These are phyloP conservation scores for Exophiala lecanii-corni DNA, from an alignment of 2,329 filamentous ascomycete species.

Conservation along the genomic window DNA sequence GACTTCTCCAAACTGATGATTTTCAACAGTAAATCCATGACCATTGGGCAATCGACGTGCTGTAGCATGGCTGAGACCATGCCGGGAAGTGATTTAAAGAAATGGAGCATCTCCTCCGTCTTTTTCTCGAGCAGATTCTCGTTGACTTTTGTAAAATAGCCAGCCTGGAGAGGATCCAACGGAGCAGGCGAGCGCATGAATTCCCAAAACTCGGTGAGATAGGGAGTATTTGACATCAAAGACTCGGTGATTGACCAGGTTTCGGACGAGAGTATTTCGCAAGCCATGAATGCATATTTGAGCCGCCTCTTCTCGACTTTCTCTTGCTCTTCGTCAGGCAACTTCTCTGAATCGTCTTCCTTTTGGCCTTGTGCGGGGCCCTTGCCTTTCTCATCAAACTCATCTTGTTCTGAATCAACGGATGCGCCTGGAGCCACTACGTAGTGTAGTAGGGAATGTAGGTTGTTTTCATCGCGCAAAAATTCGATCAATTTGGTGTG, in stretches of 20 bases:
- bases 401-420: slow-evolving; percentile 48
- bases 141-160: slow-evolving; percentile 98
- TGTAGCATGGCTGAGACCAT: slow-evolving; percentile 80
- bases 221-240: slow-evolving; percentile 74
- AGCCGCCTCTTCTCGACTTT: slow-evolving; percentile 86
- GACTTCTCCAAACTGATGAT: slow-evolving; percentile 94
- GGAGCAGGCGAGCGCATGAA: slow-evolving; percentile 81
- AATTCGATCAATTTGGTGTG: slow-evolving; percentile 98
- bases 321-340: slow-evolving; percentile 47
- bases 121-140: slow-evolving; percentile 97
- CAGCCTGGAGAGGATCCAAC: slow-evolving; percentile 86
- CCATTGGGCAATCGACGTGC: slow-evolving; percentile 95
- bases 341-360: slow-evolving; percentile 25
- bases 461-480: slow-evolving; percentile 77
- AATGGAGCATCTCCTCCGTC: slow-evolving; percentile 90
- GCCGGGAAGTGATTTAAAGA: slow-evolving; percentile 77
- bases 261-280: slow-evolving; percentile 89
- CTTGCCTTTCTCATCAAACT: slow-evolving; percentile 37
- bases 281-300: slow-evolving; percentile 89
- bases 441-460: slow-evolving; percentile 83
- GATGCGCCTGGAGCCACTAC: slow-evolving; percentile 69
- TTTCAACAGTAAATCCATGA: slow-evolving; percentile 95
- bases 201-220: slow-evolving; percentile 81
- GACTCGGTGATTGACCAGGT: slow-evolving; percentile 96
- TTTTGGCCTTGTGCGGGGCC: slow-evolving; percentile 21